Evolutionary conservation across 176 grass and related monocot genomes (phyloP).

Genomic region (Eragrostis curvula): DNA sequence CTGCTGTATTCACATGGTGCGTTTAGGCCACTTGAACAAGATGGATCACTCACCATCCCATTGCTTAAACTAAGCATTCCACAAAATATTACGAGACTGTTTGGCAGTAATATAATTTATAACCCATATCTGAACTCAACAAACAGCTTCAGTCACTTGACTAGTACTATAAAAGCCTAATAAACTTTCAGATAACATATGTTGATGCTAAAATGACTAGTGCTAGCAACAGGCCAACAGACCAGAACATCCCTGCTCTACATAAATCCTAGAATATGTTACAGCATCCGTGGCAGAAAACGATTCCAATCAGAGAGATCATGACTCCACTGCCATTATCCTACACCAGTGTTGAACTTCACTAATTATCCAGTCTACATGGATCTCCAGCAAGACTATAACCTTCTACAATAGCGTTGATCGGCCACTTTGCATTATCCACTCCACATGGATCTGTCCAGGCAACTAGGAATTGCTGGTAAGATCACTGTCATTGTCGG

Average conservation of each 20-base stretch:
- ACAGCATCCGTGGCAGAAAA: conserved; percentile 28
- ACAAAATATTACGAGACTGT: not conserved
- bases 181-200: conserved; percentile 19
- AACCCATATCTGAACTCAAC: not conserved
- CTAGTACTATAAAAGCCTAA: conserved; percentile 13
- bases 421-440: not conserved
- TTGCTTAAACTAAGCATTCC: not conserved
- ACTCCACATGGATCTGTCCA: conserved; percentile 8
- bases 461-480: conserved; percentile 69
- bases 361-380: not conserved
- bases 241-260: not conserved
- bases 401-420: not conserved
- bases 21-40: not conserved
- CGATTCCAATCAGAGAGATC: conserved; percentile 36
- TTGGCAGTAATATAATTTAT: not conserved
- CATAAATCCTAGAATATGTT: conserved; percentile 33
- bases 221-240: conserved; percentile 13
- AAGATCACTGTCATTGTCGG: conserved; percentile 76
- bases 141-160: not conserved
- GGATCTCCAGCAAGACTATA: conserved; percentile 14
- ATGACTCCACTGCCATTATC: conserved; percentile 36
- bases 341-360: not conserved
- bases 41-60: not conserved
- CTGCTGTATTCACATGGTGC: not conserved
- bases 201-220: not conserved